Evolutionary conservation across 768 basidiomycete genomes (phyloP).

Genomic region (Guyanaporus albipodus): DNA sequence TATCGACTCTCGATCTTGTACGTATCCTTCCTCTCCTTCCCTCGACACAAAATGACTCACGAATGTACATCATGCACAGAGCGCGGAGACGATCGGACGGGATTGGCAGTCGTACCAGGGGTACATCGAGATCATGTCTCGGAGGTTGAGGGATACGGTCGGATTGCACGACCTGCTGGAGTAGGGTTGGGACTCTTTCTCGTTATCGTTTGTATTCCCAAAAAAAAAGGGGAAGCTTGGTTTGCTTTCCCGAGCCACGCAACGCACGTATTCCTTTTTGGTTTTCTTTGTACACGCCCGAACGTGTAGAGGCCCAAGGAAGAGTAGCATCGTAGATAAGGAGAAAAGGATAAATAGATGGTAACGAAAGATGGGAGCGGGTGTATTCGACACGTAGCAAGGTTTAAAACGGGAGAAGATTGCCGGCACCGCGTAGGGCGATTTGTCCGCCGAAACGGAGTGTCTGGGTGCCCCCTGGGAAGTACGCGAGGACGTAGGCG

Average conservation of each 20-base stretch:
- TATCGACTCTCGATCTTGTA: conserved; percentile 52
- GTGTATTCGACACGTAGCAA: too few species aligned
- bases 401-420: conserved; percentile 68
- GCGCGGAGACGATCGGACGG: conserved; percentile 40
- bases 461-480: conserved; percentile 85
- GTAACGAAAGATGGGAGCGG: not conserved
- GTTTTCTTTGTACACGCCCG: not conserved
- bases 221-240: too few species aligned
- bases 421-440: conserved; percentile 80
- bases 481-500: conserved; percentile 90
- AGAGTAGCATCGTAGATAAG: conserved; percentile 3
- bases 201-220: not conserved
- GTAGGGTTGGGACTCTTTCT: too few species aligned
- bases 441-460: conserved; percentile 76
- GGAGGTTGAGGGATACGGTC: conserved; percentile 61
- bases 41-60: conserved; percentile 11
- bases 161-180: conserved; percentile 47
- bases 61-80: conserved; percentile 27
- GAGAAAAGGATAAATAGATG: conserved; percentile 5
- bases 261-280: not conserved
- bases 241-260: too few species aligned
- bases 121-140: conserved; percentile 74
- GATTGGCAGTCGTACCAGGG: conserved; percentile 63
- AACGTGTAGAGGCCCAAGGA: not conserved
- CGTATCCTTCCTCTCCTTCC: conserved; percentile 11